phyloP scores from a whole-genome alignment of 1,284 basidiomycete genomes.

The Boletellus sp. region DNA sequence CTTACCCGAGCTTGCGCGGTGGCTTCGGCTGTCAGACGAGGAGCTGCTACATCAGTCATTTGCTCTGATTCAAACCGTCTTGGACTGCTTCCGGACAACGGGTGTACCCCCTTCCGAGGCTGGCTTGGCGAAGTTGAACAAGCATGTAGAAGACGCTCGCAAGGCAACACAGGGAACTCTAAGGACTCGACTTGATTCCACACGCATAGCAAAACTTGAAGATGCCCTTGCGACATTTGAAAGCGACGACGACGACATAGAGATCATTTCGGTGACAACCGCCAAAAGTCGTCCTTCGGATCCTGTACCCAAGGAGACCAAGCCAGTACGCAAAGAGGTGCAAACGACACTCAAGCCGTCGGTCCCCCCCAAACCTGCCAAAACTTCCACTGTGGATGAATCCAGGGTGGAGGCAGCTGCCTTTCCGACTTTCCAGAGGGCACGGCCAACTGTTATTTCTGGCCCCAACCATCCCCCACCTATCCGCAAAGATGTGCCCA shows the following conservation, averaged over 20 bases:
- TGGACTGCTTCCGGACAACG: slow-evolving; percentile 64
- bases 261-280: slow-evolving; percentile 33
- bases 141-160: slow-evolving; percentile 56
- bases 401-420: slow-evolving; percentile 29
- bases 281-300: slow-evolving; percentile 11
- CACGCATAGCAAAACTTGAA: slow-evolving; percentile 56
- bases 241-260: slow-evolving; percentile 49
- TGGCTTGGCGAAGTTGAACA: slow-evolving; percentile 54
- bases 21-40: slow-evolving; percentile 88
- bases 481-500: slow-evolving; percentile 27
- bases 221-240: slow-evolving; percentile 55
- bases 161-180: slow-evolving; percentile 40
- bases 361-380: slow-evolving; percentile 18
- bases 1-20: slow-evolving; percentile 72
- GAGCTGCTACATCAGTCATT: slow-evolving; percentile 87
- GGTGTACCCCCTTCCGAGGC: slow-evolving; percentile 48
- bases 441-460: slow-evolving; percentile 12
- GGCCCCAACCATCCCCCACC: slow-evolving; percentile 14
- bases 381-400: slow-evolving; percentile 35
- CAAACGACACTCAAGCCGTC: slow-evolving; percentile 21
- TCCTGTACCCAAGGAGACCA: slow-evolving; percentile 13
- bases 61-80: slow-evolving; percentile 72
- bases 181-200: slow-evolving; percentile 56
- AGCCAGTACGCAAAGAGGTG: slow-evolving; percentile 21
- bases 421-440: slow-evolving; percentile 37